These are phyloP conservation scores for Sanghuangporus baumii DNA, from an alignment of 1,284 basidiomycete species.

Conservation along the genomic window DNA sequence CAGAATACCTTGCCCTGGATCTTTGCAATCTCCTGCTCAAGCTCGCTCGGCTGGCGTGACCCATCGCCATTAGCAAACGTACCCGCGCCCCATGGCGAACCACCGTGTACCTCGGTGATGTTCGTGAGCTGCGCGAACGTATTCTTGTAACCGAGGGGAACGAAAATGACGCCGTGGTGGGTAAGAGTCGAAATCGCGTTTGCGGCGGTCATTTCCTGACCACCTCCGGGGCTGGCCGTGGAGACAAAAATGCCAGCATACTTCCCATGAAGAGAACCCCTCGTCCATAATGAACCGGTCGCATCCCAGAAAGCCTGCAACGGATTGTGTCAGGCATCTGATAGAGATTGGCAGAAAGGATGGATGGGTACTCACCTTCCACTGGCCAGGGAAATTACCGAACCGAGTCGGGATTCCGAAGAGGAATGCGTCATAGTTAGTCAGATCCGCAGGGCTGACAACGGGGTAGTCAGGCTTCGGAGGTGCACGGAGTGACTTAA, in stretches of 20 bases:
- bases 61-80: constrained; percentile 63
- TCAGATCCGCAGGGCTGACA: constrained; percentile 60
- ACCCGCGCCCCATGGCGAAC: constrained; percentile 73
- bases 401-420: constrained; percentile 79
- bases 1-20: constrained; percentile 64
- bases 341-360: background rate
- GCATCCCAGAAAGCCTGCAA: constrained; percentile 72
- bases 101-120: constrained; percentile 64
- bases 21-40: constrained; percentile 61
- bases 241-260: constrained; percentile 72
- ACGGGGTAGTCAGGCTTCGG: constrained; percentile 69
- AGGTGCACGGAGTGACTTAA: constrained; percentile 74
- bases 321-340: no score
- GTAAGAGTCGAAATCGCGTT: constrained; percentile 66
- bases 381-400: constrained; percentile 66
- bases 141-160: constrained; percentile 73
- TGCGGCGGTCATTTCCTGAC: constrained; percentile 68
- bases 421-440: constrained; percentile 61
- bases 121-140: constrained; percentile 53
- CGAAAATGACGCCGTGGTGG: constrained; percentile 78
- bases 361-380: constrained; percentile 45
- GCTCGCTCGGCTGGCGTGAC: constrained; percentile 50
- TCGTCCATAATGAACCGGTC: constrained; percentile 74
- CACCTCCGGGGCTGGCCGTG: constrained; percentile 61
- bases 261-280: constrained; percentile 74